Base-by-base conservation (phyloP, 2,329 filamentous ascomycete genomes). In the Purpureocillium takamizusanense region DNA sequence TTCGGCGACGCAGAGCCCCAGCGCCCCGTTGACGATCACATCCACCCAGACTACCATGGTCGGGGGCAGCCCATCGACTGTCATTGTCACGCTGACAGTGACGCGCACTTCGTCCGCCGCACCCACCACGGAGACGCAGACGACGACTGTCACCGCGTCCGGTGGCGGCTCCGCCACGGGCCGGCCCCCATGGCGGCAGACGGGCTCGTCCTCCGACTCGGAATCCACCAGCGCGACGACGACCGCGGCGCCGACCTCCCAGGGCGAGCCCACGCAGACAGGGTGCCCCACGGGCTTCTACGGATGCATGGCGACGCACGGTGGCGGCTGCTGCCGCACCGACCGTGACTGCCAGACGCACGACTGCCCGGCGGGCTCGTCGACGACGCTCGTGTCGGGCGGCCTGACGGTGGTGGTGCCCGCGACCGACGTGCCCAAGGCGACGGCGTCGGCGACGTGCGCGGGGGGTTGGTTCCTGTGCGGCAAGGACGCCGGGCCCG, bases 241-340 rank as follows among this genome's bases (percentile, higher is more conserved):
- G 13, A 61, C 62, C 14, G 21, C 21, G 21, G 21, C 21, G 21
- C 21, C 21, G 10, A 6, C 21, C 6, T 25, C 21, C 21, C 5
- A 25, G 21, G 21, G 10, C 21, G 21, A 25, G 10, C 21, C 21
- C 21, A 25, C 21, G 10, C 61, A 63, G 40, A 53, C 52, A 6
- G 61, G 61, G 50, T 97, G 90, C 51, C 90, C 90, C 0, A 89
- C 82, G 0, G 89, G 89, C 3, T 97, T 89, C 67, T 97, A 97
- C 60, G 82, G 86, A 36, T 97, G 90, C 60, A 76, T 81, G 3
- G 90, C 90, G 2, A 79, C 80, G 42, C 86, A 89, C 42, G 87
- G 85, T 12, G 87, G 87, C 15, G 75, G 75, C 2, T 97, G 90
- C 65, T 97, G 90, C 63, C 83, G 84, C 41, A 88, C 86, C 0